Evolutionary conservation across 139 green algal species (phyloP).

Genomic region (Chlorella sp.): DNA sequence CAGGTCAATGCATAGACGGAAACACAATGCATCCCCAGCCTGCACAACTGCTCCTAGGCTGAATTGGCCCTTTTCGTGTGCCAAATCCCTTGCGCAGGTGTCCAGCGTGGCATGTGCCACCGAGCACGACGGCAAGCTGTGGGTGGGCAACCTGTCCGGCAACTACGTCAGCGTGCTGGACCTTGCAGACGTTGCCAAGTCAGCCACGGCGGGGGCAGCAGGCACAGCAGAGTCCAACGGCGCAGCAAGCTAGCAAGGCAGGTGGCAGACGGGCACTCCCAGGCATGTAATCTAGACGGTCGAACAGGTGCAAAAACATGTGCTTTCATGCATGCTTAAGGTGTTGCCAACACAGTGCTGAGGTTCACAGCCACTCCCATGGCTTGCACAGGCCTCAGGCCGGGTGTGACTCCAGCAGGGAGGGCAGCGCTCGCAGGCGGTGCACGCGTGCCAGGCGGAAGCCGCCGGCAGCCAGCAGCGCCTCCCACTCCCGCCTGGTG

Average conservation of each 20-base stretch:
- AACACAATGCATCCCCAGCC: no score
- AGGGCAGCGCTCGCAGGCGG: constrained; percentile 12
- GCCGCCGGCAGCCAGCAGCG: not conserved
- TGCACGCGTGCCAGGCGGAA: not conserved
- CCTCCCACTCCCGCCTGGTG: not conserved
- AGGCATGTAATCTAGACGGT: no score
- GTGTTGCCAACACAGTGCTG: no score
- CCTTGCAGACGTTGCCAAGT: not conserved
- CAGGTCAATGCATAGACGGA: no score
- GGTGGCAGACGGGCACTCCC: no score
- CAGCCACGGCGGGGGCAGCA: not conserved
- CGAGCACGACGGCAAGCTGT: constrained; percentile 50
- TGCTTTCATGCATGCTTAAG: no score
- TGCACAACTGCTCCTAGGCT: no score
- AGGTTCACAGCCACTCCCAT: no score
- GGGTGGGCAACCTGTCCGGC: constrained; percentile 59
- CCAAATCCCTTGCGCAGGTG: no score
- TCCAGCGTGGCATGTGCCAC: constrained; percentile 40
- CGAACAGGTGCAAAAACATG: no score
- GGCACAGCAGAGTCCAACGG: not conserved
- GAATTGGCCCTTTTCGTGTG: no score
- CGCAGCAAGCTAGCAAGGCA: not conserved
- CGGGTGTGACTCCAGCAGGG: not conserved
- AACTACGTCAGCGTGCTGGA: constrained; percentile 55
- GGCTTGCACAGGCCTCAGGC: no score